Conservation (phyloP, 768 basidiomycete genomes). For the Russula sp. region DNA sequence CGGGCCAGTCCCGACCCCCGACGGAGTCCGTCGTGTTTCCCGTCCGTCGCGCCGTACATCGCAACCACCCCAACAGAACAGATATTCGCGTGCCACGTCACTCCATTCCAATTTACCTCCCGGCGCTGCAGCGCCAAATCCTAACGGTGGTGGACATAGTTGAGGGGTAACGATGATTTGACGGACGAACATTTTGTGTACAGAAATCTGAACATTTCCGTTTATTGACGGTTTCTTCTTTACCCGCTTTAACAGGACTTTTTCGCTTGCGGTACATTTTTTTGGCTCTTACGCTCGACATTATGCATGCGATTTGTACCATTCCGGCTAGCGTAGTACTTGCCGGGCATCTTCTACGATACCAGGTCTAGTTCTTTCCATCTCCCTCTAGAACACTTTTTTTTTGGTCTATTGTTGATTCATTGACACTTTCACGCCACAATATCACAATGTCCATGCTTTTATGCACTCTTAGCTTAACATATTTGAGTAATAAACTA, state of each 20-base stretch:
- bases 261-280: slow-evolving; percentile 10
- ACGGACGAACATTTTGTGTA: slow-evolving; percentile 24
- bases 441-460: slow-evolving; percentile 13
- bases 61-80: slow-evolving; percentile 54
- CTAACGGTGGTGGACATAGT: slow-evolving; percentile 21
- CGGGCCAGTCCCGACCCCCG: slow-evolving; percentile 77
- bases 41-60: slow-evolving; percentile 59
- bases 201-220: slow-evolving; percentile 20
- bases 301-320: slow-evolving; percentile 1
- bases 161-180: slow-evolving; percentile 2
- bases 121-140: slow-evolving; percentile 58
- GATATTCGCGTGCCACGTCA: slow-evolving; percentile 65
- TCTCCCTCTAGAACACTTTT: not conserved
- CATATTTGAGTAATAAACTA: not conserved
- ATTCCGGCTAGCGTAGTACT: slow-evolving; percentile 1
- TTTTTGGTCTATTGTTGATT: slow-evolving; percentile 4
- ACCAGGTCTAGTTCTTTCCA: slow-evolving; percentile 11
- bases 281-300: slow-evolving; percentile 13
- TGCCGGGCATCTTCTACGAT: slow-evolving; percentile 11
- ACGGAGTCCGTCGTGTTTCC: slow-evolving; percentile 77
- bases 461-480: not conserved
- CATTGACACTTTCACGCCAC: not conserved
- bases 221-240: slow-evolving; percentile 24
- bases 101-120: slow-evolving; percentile 54
- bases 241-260: slow-evolving; percentile 12